Evolutionary conservation across 768 basidiomycete genomes (phyloP), one percentile per base, ranked within the genome.

Genomic region (Solioccasus polychromus): DNA sequence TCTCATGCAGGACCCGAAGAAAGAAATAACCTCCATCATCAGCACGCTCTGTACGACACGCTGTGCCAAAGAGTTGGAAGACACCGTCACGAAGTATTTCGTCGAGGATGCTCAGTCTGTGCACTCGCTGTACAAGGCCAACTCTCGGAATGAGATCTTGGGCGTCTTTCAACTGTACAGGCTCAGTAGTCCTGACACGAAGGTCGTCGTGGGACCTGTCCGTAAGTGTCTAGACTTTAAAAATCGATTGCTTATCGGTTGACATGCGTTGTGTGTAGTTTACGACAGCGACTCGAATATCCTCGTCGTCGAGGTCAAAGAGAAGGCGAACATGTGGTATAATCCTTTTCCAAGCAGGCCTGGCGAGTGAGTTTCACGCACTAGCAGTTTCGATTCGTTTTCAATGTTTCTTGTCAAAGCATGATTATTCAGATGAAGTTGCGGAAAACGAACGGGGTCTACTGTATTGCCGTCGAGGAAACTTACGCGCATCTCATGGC

Each of bases 101-200:
- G 68, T 73, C 5, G 61, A 67, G 3, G 74, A 85, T 49, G 80
- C 78, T 20, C 71, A 67, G 3, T 80, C 85, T 58, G 72, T 69
- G 31, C 82, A 85, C 59, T 80, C 83, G 0, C 45, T 85, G 22
- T 83, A 75, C 67, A 71, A 58, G 1, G 70, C 74, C n/a, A 70
- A 71, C 42, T 82, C 82, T 14, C 71, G 82, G 41, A 74, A 79
- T 15, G 63, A 67, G 17, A 67, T 85, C 22, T 67, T 84, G 3
- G 55, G 79, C 71, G 32, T 58, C 24, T 83, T 78, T 58, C 79
- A 82, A 75, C 85, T 81, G 80, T 82, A 82, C 59, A 78, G 83
- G 39, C 68, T 85, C 26, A 61, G 82, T 58, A 83, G 80, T 11
- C 83, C 82, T 0, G 52, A 60, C 19, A 68, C 76, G 19, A 60